A percentile compares a stretch with the other conserved stretches of the same genome.
These are phyloP conservation scores for Psophocarpus tetragonolobus DNA, from an alignment of 306 rosid species.

Conservation along the genomic window DNA sequence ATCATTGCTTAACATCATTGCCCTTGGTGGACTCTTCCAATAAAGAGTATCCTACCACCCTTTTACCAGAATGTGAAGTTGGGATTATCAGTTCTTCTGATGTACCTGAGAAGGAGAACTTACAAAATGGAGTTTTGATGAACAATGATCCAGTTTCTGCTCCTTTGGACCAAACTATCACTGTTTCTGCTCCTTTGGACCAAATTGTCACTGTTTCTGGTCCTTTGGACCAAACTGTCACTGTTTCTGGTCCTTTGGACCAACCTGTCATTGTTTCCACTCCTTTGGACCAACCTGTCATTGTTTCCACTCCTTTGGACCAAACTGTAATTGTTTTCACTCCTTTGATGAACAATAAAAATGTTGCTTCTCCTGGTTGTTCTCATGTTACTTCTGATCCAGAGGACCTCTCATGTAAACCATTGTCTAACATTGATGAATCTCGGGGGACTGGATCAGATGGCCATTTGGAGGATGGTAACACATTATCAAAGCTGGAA, in stretches of 20 bases:
- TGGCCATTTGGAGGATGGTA: conserved; percentile 55
- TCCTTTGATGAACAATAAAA: conserved; percentile 46
- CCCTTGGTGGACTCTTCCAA: conserved; percentile 30
- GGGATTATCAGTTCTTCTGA: conserved; percentile 48
- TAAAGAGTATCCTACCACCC: conserved; percentile 28
- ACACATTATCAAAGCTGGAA: conserved; percentile 49
- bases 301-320: too few relatives aligned
- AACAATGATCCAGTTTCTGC: conserved; percentile 47
- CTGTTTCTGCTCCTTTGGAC: conserved; percentile 46
- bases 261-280: conserved; percentile 48
- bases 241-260: conserved; percentile 46
- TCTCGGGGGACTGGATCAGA: conserved; percentile 38
- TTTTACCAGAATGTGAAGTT: conserved; percentile 47
- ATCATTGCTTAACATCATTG: conserved; percentile 37
- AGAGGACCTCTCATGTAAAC: conserved; percentile 57
- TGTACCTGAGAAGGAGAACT: conserved; percentile 56
- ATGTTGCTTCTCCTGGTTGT: conserved; percentile 56
- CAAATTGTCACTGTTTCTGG: conserved; percentile 48
- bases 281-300: too few relatives aligned
- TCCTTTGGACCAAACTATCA: conserved; percentile 46
- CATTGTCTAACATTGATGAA: conserved; percentile 42
- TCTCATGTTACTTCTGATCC: conserved; percentile 66
- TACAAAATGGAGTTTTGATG: conserved; percentile 54
- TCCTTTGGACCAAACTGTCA: conserved; percentile 46
- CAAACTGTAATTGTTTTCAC: too few relatives aligned